A percentile compares a stretch with the other conserved stretches of the same genome.
Evolutionary conservation across 805 yeast species (phyloP).

Genomic region (Candida jianshihensis): DNA sequence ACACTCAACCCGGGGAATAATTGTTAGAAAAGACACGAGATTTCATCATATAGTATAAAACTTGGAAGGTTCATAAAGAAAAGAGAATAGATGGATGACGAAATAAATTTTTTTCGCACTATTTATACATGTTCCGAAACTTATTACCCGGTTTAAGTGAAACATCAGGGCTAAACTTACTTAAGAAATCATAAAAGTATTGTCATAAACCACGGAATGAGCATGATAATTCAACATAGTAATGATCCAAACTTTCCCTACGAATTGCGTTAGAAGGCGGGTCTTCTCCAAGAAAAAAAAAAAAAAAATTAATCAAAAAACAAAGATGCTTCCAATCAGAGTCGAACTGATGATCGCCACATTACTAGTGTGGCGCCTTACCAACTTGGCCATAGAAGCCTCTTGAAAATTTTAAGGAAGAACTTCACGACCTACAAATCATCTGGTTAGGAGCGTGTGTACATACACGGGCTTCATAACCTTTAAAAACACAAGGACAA

Average conservation of each 20-base stretch:
- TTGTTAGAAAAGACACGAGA: slow-evolving; percentile 24
- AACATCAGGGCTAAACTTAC: background rate
- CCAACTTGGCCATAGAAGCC: slow-evolving; percentile 57
- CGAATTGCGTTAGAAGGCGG: background rate
- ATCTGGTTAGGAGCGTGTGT: no score
- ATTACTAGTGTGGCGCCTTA: slow-evolving; percentile 82
- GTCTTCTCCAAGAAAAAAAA: background rate
- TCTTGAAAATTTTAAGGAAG: background rate
- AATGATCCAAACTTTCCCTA: no score
- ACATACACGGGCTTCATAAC: no score
- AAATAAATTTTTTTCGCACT: slow-evolving; percentile 1
- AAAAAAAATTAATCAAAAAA: slow-evolving; percentile 5
- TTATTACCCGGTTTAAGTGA: background rate
- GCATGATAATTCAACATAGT: background rate
- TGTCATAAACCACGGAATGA: no score
- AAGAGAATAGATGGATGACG: slow-evolving; percentile 1
- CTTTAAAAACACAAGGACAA: no score
- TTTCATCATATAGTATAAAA: slow-evolving; percentile 27
- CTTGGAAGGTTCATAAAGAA: slow-evolving; percentile 25
- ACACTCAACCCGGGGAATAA: slow-evolving; percentile 22
- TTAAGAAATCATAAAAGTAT: no score
- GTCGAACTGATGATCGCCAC: slow-evolving; percentile 76
- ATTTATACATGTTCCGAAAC: background rate
- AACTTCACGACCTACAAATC: no score
- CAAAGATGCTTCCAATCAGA: slow-evolving; percentile 56